These are phyloP conservation scores for Asparagopsis taxiformis DNA, from an alignment of 31 red algal species.

Conservation along the genomic window DNA sequence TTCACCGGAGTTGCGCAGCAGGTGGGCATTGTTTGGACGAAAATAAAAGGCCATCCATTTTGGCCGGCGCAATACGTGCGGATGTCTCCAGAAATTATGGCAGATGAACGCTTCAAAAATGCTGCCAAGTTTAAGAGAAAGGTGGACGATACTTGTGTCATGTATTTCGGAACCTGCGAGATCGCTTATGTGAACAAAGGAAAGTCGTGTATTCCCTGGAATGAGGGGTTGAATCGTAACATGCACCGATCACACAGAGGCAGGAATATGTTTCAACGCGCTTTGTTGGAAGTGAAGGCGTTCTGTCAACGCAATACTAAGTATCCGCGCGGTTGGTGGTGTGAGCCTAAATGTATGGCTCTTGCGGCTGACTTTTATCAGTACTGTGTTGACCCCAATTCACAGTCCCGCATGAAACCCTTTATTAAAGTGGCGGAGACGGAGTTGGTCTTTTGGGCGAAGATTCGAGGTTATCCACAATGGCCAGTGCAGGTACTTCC, in stretches of 20 bases:
- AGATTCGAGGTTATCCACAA: slow-evolving; percentile 62
- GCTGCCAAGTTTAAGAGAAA: slow-evolving; percentile 42
- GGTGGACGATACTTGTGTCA: slow-evolving; percentile 59
- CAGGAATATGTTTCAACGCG: slow-evolving; percentile 42
- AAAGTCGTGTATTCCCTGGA: slow-evolving; percentile 54
- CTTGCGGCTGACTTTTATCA: slow-evolving; percentile 34
- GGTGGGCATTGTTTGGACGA: slow-evolving; percentile 59
- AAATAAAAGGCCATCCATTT: slow-evolving; percentile 75
- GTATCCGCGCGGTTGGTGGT: slow-evolving; percentile 74
- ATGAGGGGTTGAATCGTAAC: slow-evolving; percentile 28
- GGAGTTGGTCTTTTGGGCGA: slow-evolving; percentile 67
- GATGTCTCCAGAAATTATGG: slow-evolving; percentile 23
- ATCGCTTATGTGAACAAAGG: slow-evolving; percentile 49
- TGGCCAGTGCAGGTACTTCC: slow-evolving; percentile 80
- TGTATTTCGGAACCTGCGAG: slow-evolving; percentile 80
- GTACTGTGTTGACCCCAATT: slow-evolving; percentile 7
- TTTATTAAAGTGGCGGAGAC: slow-evolving; percentile 34
- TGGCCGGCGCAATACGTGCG: slow-evolving; percentile 59
- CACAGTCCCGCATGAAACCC: slow-evolving; percentile 10
- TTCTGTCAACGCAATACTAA: slow-evolving; percentile 48
- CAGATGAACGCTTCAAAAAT: slow-evolving; percentile 27
- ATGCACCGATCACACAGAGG: slow-evolving; percentile 30
- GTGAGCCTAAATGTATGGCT: slow-evolving; percentile 47
- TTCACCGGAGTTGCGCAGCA: slow-evolving; percentile 18
- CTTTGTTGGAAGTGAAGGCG: slow-evolving; percentile 51